phyloP scores from a whole-genome alignment of 164 flowering plant genomes.

The Annona squamosa region DNA sequence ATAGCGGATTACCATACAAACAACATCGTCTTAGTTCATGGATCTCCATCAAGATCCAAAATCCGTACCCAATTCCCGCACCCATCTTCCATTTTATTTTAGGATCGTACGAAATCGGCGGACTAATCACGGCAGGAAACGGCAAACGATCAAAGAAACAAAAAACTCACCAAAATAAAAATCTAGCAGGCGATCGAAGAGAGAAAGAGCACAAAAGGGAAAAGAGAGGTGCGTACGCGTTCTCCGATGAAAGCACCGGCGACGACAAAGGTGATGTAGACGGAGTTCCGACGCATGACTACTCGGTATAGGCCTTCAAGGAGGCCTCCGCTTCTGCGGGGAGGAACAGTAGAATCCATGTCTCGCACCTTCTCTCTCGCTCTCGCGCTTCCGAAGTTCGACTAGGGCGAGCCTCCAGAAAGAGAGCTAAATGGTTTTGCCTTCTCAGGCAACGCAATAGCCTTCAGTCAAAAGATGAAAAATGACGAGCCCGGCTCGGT shows the following conservation, averaged over 20 bases:
- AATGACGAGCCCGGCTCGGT: too few species aligned
- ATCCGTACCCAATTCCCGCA: not conserved
- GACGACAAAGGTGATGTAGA: constrained; percentile 75
- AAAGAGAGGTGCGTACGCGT: constrained; percentile 31
- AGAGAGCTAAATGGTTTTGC: not conserved
- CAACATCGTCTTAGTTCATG: not conserved
- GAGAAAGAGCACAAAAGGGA: not conserved
- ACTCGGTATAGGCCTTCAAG: constrained; percentile 60
- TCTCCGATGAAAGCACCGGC: constrained; percentile 78
- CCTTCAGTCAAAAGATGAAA: too few species aligned
- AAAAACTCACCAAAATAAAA: not conserved
- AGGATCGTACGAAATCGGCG: too few species aligned
- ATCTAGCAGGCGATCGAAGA: not conserved
- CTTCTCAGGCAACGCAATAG: too few species aligned
- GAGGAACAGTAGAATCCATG: constrained; percentile 30
- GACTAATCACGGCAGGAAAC: not conserved
- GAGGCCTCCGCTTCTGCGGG: constrained; percentile 37
- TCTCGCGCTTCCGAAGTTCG: not conserved
- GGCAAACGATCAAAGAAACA: too few species aligned
- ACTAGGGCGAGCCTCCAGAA: not conserved
- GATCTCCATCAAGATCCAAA: not conserved
- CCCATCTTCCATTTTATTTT: not conserved
- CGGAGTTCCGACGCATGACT: constrained; percentile 73
- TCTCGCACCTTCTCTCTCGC: not conserved
- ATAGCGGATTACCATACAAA: not conserved